A percentile compares a stretch with the other conserved stretches of the same genome.
Evolutionary conservation across 805 yeast species (phyloP).

Genomic region (Spathaspora boniae): DNA sequence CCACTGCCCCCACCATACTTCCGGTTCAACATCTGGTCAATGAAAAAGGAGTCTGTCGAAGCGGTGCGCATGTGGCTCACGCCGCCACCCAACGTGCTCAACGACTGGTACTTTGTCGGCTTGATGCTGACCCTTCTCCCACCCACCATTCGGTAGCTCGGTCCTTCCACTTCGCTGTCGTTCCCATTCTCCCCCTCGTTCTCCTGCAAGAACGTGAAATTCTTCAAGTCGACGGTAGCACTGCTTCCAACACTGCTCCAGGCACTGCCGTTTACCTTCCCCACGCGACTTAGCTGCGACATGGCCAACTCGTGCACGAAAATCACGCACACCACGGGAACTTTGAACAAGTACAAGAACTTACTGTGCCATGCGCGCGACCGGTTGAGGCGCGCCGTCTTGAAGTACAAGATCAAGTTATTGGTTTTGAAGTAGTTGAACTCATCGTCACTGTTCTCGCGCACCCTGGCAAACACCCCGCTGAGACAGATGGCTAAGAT

Average conservation of each 20-base stretch:
- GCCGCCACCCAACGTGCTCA: constrained; percentile 26
- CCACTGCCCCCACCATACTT: constrained; percentile 19
- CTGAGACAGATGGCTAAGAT: constrained; percentile 54
- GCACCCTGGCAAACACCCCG: constrained; percentile 34
- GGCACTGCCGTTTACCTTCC: too few relatives aligned
- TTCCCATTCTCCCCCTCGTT: constrained; percentile 31
- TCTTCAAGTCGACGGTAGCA: constrained; percentile 20
- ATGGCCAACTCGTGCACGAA: constrained; percentile 29
- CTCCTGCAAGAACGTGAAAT: constrained; percentile 33
- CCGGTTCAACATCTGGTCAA: constrained; percentile 30
- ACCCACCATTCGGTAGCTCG: background rate
- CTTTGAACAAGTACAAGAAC: constrained; percentile 26
- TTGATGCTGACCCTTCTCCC: constrained; percentile 10
- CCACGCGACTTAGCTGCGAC: too few relatives aligned
- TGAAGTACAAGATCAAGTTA: constrained; percentile 36
- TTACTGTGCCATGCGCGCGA: constrained; percentile 9
- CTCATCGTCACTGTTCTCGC: constrained; percentile 33
- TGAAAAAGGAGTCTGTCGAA: constrained; percentile 36
- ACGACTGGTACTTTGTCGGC: constrained; percentile 19
- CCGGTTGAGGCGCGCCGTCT: constrained; percentile 22
- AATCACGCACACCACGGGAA: constrained; percentile 33
- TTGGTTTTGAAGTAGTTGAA: constrained; percentile 38
- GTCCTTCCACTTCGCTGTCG: constrained; percentile 18
- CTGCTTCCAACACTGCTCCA: too few relatives aligned
- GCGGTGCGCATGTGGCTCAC: constrained; percentile 35